Evolutionary conservation across 441 rosid genomes (phyloP), one percentile per base, ranked within the genome.

Genomic region (Gossypium gossypioides): DNA sequence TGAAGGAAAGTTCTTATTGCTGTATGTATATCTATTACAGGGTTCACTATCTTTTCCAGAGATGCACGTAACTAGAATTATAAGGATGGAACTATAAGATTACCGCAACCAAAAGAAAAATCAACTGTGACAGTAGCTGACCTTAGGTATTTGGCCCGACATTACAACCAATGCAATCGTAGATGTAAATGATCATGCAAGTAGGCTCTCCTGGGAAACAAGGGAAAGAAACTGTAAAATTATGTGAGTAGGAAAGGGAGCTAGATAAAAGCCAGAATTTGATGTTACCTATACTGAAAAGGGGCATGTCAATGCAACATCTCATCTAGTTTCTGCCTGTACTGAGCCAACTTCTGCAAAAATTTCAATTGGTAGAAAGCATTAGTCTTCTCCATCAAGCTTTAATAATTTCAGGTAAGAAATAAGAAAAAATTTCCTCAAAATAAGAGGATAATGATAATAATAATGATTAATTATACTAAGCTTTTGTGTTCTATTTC

Each of bases 321-420:
- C 62, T 89, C 96, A 75, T 93, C 98, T 74, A 93, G 80, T 81
- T 85, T 90, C 86, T 93, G 92, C 84, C 97, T 86, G 84, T 91
- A 91, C 74, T 81, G 90, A 57, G 96, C 98, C 86, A 91, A 82
- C 62, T 72, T 77, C 97, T 93, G 90, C 78, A 83, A 40, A 72
- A 72, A 19, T 69, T n/a, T 13, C 25, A 54, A 74, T 21, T 3
- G 68, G 34, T 18, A 27, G 3, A 21, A 60, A 60, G 40, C 7
- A 51, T 72, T 32, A 73, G 7, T 50, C 15, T 50, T 16, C 44
- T 15, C n/a, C 6, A 50, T 48, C 25, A 24, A 34, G 8, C 12
- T 19, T n/a, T 24, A 24, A 44, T 24, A 16, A 57, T 60, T 21
- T 24, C 58, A 32, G 22, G n/a, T 34, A 18, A 57, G 48, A 52